A percentile compares a stretch with the other conserved stretches of the same genome.
These are phyloP conservation scores for Sergeia podlipaevii DNA, from an alignment of 208 protist species.

Conservation along the genomic window DNA sequence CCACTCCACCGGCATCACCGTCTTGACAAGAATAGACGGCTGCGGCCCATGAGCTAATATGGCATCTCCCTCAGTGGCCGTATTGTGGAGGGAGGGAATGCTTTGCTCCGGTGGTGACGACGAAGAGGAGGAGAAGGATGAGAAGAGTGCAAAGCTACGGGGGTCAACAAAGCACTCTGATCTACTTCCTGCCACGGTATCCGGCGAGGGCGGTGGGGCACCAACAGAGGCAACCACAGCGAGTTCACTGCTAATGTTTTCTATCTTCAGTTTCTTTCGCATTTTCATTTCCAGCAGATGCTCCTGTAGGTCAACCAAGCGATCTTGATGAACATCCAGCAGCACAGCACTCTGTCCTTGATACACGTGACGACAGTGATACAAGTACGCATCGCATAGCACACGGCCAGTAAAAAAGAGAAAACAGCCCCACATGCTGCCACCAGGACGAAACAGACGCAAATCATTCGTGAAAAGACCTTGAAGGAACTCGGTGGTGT, in stretches of 20 bases:
- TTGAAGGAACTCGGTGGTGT: conserved; percentile 70
- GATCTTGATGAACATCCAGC: conserved; percentile 54
- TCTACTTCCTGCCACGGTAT: conserved; percentile 6
- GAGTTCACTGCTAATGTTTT: conserved; percentile 42
- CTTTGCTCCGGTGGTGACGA: neutral
- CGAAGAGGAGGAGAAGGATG: neutral
- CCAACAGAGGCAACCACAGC: conserved; percentile 37
- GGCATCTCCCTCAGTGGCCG: conserved; percentile 11
- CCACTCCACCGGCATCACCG: conserved; percentile 9
- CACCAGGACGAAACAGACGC: conserved; percentile 36
- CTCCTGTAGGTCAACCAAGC: conserved; percentile 29
- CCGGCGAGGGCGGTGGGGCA: neutral
- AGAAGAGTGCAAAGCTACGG: conserved; percentile 37
- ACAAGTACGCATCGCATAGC: conserved; percentile 77
- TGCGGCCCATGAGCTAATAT: too few relatives aligned
- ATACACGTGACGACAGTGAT: conserved; percentile 29
- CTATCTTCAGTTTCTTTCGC: conserved; percentile 68
- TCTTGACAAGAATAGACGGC: neutral
- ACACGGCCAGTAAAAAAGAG: conserved; percentile 78
- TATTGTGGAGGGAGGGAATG: neutral
- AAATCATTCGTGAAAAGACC: conserved; percentile 83
- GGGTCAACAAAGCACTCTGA: conserved; percentile 58
- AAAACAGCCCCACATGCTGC: conserved; percentile 79
- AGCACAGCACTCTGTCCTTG: conserved; percentile 37
- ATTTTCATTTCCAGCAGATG: conserved; percentile 77